Evolutionary conservation across 257 asterid species (phyloP).

Genomic region (Salvia rosmarinus): DNA sequence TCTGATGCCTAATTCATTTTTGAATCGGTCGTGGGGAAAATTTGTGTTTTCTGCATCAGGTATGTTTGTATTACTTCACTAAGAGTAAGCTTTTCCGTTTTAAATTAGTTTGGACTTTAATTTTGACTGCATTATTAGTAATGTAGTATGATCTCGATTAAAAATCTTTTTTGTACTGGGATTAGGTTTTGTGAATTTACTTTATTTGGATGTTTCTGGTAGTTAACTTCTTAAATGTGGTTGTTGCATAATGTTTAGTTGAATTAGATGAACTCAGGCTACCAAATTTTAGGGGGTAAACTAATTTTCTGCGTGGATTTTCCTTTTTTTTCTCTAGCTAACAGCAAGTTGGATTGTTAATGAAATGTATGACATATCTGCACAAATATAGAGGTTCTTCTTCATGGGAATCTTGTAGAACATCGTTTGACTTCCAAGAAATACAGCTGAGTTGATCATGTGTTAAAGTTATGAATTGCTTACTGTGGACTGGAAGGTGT

Average conservation of each 20-base stretch:
- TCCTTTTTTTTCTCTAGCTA: background rate
- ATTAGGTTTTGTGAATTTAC: background rate
- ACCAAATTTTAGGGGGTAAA: background rate
- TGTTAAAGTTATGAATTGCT: background rate
- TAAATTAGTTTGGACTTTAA: background rate
- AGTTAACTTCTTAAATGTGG: background rate
- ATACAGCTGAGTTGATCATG: background rate
- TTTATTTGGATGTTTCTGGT: background rate
- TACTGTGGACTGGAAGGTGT: constrained; percentile 5
- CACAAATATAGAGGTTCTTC: background rate
- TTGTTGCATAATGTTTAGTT: background rate
- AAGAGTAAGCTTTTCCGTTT: too few species aligned
- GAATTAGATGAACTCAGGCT: background rate
- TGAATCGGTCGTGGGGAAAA: constrained; percentile 91
- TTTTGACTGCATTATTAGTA: constrained; percentile 8
- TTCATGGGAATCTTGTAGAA: background rate
- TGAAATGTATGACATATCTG: background rate
- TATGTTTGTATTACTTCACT: constrained; percentile 23
- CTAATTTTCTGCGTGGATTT: background rate
- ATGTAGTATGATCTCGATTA: background rate
- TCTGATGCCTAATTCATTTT: constrained; percentile 75
- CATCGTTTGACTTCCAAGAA: background rate
- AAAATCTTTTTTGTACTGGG: background rate
- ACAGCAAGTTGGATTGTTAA: background rate
- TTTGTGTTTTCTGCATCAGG: constrained; percentile 82